phyloP scores from a whole-genome alignment of 176 grass and related monocot genomes.

The Oryza glaberrima region DNA sequence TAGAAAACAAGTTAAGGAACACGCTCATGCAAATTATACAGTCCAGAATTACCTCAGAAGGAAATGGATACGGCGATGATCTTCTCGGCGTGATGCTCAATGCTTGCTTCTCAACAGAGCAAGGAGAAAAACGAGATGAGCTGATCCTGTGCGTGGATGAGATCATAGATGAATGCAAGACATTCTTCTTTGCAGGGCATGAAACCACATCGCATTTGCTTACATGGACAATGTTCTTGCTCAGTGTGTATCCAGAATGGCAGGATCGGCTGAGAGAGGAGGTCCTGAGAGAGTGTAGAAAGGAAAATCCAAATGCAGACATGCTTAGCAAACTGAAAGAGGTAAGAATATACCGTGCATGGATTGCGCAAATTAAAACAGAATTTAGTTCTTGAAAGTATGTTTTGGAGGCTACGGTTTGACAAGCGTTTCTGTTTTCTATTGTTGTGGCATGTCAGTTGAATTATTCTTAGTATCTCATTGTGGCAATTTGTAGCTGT shows the following conservation, averaged over 20 bases:
- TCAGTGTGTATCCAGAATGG: slow-evolving; percentile 58
- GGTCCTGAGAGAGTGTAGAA: slow-evolving; percentile 51
- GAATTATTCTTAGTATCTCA: not conserved
- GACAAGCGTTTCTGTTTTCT: not conserved
- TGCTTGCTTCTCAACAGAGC: slow-evolving; percentile 35
- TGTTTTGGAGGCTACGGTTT: not conserved
- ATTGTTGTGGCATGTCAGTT: not conserved
- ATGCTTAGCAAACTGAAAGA: slow-evolving; percentile 54
- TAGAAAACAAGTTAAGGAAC: slow-evolving; percentile 50
- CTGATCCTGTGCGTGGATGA: slow-evolving; percentile 45
- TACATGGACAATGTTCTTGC: slow-evolving; percentile 62
- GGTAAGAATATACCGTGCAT: slow-evolving; percentile 25
- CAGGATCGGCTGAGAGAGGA: slow-evolving; percentile 59
- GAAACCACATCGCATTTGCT: slow-evolving; percentile 66
- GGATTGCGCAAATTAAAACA: not conserved
- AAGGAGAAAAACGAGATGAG: slow-evolving; percentile 5
- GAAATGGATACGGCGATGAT: slow-evolving; percentile 38
- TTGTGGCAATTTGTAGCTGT: not conserved
- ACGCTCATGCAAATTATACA: slow-evolving; percentile 43
- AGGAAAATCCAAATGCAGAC: slow-evolving; percentile 45
- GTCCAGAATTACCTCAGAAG: slow-evolving; percentile 7
- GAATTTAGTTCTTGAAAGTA: not conserved
- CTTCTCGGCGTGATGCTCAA: slow-evolving; percentile 59
- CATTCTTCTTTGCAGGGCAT: slow-evolving; percentile 69
- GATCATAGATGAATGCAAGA: slow-evolving; percentile 73